phyloP scores from a whole-genome alignment of 768 basidiomycete genomes.

The Termitomyces sp. region DNA sequence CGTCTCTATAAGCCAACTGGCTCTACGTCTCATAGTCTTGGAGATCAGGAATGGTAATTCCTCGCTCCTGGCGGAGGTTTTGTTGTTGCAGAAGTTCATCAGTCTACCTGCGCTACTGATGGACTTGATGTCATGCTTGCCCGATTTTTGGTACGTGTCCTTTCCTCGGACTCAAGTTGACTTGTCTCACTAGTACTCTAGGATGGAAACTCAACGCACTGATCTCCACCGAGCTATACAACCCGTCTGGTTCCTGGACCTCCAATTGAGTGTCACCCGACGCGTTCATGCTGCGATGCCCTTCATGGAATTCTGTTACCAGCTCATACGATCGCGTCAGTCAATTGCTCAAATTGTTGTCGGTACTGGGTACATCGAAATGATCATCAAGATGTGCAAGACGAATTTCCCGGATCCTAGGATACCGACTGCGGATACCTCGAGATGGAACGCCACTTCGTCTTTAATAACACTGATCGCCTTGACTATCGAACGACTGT shows the following conservation, averaged over 20 bases:
- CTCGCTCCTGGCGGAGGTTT: background rate
- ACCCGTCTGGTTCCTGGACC: background rate
- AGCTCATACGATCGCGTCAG: background rate
- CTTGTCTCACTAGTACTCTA: background rate
- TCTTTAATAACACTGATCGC: background rate
- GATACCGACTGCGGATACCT: background rate
- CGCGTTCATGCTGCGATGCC: background rate
- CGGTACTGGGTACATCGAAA: background rate
- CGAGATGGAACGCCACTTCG: background rate
- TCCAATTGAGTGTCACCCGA: background rate
- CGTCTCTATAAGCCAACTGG: background rate
- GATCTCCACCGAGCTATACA: background rate
- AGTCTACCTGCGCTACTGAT: background rate
- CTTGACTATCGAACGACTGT: background rate
- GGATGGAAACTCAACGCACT: background rate
- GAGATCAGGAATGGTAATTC: background rate
- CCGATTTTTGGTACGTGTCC: background rate
- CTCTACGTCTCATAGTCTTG: background rate
- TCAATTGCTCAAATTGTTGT: background rate
- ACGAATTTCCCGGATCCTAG: background rate
- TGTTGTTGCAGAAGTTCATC: background rate
- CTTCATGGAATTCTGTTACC: background rate
- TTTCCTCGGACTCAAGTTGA: background rate
- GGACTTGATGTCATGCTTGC: background rate
- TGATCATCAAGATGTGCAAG: slow-evolving; percentile 1